phyloP scores from a whole-genome alignment of 2,329 filamentous ascomycete genomes.

The Xylaria sp. region DNA sequence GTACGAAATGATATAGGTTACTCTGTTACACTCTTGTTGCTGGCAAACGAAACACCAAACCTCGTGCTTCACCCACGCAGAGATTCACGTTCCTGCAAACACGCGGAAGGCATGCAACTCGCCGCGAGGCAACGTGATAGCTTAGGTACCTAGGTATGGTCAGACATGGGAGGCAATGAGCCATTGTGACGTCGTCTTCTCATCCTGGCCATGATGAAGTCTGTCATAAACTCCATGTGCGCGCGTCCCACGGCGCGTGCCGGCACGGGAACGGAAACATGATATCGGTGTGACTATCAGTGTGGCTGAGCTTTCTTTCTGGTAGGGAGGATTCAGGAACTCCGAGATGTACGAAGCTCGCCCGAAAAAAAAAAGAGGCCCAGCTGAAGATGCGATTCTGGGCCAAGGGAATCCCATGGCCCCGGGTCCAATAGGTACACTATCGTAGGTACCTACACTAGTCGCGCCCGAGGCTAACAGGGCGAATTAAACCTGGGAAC shows the following conservation, averaged over 20 bases:
- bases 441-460: not conserved
- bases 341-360: not conserved
- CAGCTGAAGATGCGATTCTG: constrained; percentile 2
- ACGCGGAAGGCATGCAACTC: not conserved
- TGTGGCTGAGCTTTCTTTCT: constrained; percentile 15
- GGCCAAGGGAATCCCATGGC: not conserved
- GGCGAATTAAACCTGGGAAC: not conserved
- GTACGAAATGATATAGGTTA: too few relatives aligned
- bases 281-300: not conserved
- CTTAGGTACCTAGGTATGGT: not conserved
- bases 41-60: not conserved
- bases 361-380: constrained; percentile 2
- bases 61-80: not conserved
- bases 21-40: not conserved
- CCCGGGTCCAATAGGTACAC: not conserved
- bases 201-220: not conserved
- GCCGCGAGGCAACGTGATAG: not conserved
- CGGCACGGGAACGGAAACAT: not conserved
- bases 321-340: not conserved
- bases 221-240: not conserved
- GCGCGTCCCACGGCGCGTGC: not conserved
- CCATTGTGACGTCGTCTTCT: not conserved
- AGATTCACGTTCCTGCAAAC: not conserved
- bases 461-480: not conserved
- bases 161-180: not conserved